These are phyloP conservation scores for Cutaneotrichosporon sp. DNA, from an alignment of 1,284 basidiomycete species.

Conservation along the genomic window DNA sequence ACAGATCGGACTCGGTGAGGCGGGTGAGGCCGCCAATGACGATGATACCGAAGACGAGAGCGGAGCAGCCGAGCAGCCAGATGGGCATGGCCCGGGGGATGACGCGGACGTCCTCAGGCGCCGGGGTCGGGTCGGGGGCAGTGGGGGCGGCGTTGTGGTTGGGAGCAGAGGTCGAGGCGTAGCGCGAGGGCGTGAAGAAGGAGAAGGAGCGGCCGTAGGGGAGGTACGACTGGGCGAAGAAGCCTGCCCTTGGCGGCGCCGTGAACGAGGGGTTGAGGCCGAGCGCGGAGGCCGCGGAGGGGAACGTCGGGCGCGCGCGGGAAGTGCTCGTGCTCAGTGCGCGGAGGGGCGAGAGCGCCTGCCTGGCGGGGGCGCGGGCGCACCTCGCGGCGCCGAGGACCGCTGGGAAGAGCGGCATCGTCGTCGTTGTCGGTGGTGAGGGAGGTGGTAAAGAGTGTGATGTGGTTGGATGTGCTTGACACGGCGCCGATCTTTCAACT, in stretches of 20 bases:
- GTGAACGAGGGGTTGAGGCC: slow-evolving; percentile 1
- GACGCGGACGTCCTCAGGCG: slow-evolving; percentile 58
- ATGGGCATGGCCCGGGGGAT: slow-evolving; percentile 70
- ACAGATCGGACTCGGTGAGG: slow-evolving; percentile 94
- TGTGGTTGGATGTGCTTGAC: slow-evolving; percentile 8
- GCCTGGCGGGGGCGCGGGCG: neutral
- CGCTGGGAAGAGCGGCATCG: slow-evolving; percentile 18
- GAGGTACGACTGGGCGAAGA: slow-evolving; percentile 25
- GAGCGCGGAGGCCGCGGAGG: neutral
- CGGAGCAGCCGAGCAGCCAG: slow-evolving; percentile 82
- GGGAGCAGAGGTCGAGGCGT: slow-evolving; percentile 16
- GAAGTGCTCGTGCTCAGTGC: slow-evolving; percentile 1
- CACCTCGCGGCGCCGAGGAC: slow-evolving; percentile 18
- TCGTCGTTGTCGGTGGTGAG: neutral
- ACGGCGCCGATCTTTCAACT: neutral
- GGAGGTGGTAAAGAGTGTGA: slow-evolving; percentile 5
- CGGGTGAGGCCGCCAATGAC: slow-evolving; percentile 96
- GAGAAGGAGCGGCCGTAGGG: slow-evolving; percentile 5
- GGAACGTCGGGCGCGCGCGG: slow-evolving; percentile 6
- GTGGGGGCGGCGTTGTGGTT: slow-evolving; percentile 4
- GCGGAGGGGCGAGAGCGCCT: neutral
- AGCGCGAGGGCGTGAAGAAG: slow-evolving; percentile 25
- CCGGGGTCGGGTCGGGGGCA: slow-evolving; percentile 19
- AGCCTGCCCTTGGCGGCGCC: slow-evolving; percentile 3
- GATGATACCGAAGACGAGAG: slow-evolving; percentile 85